Evolutionary conservation across 495 filamentous ascomycete genomes (phyloP).

Genomic region (Hapsidospora chrysogenum): DNA sequence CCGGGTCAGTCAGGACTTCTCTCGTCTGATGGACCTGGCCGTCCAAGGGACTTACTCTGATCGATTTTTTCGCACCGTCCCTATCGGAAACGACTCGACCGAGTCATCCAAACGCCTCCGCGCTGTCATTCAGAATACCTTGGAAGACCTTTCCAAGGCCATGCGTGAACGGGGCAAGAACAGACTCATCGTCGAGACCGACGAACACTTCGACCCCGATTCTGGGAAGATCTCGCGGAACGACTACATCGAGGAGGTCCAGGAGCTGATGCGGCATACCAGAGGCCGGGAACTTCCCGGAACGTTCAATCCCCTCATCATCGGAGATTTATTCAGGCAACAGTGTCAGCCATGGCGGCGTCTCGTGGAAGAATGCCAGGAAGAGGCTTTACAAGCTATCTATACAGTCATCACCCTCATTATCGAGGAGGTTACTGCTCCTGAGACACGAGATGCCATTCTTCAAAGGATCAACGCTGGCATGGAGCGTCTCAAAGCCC

Average conservation of each 20-base stretch:
- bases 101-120: slow-evolving; percentile 34
- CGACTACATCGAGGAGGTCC: slow-evolving; percentile 16
- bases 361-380: slow-evolving; percentile 11
- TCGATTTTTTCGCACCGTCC: slow-evolving; percentile 34
- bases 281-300: slow-evolving; percentile 28
- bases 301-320: slow-evolving; percentile 28
- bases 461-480: slow-evolving; percentile 12
- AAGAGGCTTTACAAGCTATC: slow-evolving; percentile 1
- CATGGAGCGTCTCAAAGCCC: slow-evolving; percentile 8
- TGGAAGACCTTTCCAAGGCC: slow-evolving; percentile 34
- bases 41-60: slow-evolving; percentile 39
- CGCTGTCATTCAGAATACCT: slow-evolving; percentile 40
- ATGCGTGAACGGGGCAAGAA: slow-evolving; percentile 31
- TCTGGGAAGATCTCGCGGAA: slow-evolving; percentile 5
- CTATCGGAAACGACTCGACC: neutral
- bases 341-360: slow-evolving; percentile 22
- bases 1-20: slow-evolving; percentile 32
- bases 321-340: slow-evolving; percentile 24
- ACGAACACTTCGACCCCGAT: neutral
- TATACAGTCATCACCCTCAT: neutral
- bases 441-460: slow-evolving; percentile 13
- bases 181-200: slow-evolving; percentile 8
- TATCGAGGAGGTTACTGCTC: slow-evolving; percentile 12
- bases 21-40: slow-evolving; percentile 29
- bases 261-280: slow-evolving; percentile 11